Evolutionary conservation across 129 eudicot genomes (phyloP).

Genomic region (Escallonia herrerae): DNA sequence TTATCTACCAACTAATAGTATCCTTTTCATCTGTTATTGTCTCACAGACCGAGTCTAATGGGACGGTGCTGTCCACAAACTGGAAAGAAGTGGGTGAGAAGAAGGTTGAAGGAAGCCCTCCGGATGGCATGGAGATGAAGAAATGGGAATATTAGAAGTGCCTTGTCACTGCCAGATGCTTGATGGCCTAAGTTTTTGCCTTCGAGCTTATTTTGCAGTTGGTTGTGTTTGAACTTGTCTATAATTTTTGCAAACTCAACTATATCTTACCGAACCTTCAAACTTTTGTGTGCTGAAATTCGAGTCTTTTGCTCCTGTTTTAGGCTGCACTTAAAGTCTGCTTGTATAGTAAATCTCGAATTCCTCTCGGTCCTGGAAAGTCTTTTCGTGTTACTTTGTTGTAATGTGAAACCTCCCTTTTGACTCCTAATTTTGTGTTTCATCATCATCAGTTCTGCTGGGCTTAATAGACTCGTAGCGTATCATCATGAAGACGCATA

Average conservation of each 20-base stretch:
- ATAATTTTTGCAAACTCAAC: slow-evolving; percentile 11
- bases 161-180: neutral
- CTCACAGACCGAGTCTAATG: slow-evolving; percentile 77
- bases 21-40: neutral
- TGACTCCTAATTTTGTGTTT: no score
- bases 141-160: slow-evolving; percentile 58
- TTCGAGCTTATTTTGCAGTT: slow-evolving; percentile 8
- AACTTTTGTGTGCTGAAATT: slow-evolving; percentile 5
- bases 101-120: slow-evolving; percentile 83
- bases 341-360: neutral
- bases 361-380: neutral
- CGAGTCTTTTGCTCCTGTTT: neutral
- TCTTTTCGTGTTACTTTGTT: neutral
- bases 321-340: neutral
- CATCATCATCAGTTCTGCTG: no score
- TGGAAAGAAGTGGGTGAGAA: slow-evolving; percentile 96
- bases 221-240: slow-evolving; percentile 28
- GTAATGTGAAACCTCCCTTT: no score
- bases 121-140: slow-evolving; percentile 94
- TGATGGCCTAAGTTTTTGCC: neutral
- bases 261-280: neutral
- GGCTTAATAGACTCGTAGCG: no score
- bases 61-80: slow-evolving; percentile 91
- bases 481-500: no score
- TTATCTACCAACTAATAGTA: no score